These are phyloP conservation scores for Phytophthora melonis DNA, from an alignment of 352 stramenopile genomes.

Conservation along the genomic window DNA sequence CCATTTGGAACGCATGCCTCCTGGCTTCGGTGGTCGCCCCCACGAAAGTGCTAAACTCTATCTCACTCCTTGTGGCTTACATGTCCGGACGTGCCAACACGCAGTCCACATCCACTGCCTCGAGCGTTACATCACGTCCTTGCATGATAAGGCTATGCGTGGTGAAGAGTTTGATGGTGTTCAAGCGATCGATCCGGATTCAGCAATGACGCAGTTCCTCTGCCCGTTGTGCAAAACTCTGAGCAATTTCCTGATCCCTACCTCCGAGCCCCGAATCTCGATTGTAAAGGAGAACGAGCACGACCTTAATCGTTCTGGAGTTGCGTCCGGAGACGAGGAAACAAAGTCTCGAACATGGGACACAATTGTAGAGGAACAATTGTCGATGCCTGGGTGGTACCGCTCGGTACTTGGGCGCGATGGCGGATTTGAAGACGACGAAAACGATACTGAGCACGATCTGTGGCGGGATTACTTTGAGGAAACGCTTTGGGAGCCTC, in stretches of 20 bases:
- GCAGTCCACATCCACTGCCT: constrained; percentile 89
- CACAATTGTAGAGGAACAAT: constrained; percentile 68
- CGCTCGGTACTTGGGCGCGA: constrained; percentile 76
- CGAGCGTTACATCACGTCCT: constrained; percentile 85
- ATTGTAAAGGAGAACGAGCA: constrained; percentile 30
- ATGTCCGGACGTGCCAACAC: constrained; percentile 89
- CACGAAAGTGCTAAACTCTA: constrained; percentile 74
- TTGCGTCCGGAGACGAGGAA: constrained; percentile 22
- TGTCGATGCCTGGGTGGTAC: constrained; percentile 73
- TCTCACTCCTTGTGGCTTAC: constrained; percentile 80
- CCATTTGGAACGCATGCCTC: constrained; percentile 52
- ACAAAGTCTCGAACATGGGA: constrained; percentile 50
- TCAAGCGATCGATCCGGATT: constrained; percentile 89
- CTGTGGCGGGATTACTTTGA: constrained; percentile 90
- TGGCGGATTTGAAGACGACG: constrained; percentile 55
- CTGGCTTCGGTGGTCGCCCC: constrained; percentile 49
- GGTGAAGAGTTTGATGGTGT: constrained; percentile 91
- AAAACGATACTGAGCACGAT: constrained; percentile 72
- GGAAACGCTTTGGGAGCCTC: constrained; percentile 87
- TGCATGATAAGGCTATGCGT: constrained; percentile 89
- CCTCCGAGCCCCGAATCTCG: constrained; percentile 55
- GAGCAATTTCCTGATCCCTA: constrained; percentile 92
- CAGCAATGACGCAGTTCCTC: constrained; percentile 92
- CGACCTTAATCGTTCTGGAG: constrained; percentile 27
- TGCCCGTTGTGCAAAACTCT: constrained; percentile 94